Base-by-base conservation (phyloP, 1,284 basidiomycete genomes). In the Cerrena zonata region DNA sequence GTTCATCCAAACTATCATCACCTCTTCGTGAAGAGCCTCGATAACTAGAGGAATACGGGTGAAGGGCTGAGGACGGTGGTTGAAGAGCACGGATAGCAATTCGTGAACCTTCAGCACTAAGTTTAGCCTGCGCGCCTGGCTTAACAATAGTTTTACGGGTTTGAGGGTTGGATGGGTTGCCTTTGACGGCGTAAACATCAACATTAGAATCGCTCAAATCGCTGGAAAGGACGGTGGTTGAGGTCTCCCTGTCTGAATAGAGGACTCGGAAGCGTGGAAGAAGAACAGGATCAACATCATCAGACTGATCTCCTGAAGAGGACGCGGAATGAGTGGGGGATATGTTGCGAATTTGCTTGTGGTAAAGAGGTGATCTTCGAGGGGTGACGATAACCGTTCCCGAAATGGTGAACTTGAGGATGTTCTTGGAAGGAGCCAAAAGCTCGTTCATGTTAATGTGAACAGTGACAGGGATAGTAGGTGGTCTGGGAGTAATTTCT, bases 391-490 rank as follows among this genome's bases (percentile, higher is more conserved):
- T 65, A 37, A 89, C 71, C 2, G 75, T 81, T 3, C 87, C 86
- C 2, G 74, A 72, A 37, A 90, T 77, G 12, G 69, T 76, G 62
- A 89, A 86, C 2, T 74, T 76, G 59, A 89, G 82, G 4, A 71
- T 63, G 52, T 79, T 82, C 63, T 80, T 83, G 25, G 76, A 67
- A 2, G 84, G 78, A 1, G 79, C 76, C n/a, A 80, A 68, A 13
- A 89, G 69, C 40, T 89, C 84, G 59, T 86, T 86, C 73, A 89
- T 85, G 59, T 89, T 87, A 50, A 90, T 59, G 61, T 89, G 86
- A 3, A 90, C 66, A 0, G 85, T 87, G 30, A 86, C 70, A 2
- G 81, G 79, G n/a, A 71, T 67, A 15, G 72, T 73, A 2, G 83
- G 82, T 2, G 72, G 68, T 24, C 37, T 45, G 5, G 18, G 19